These are phyloP conservation scores for Vigna trinervia DNA, from an alignment of 306 rosid species.

Conservation along the genomic window DNA sequence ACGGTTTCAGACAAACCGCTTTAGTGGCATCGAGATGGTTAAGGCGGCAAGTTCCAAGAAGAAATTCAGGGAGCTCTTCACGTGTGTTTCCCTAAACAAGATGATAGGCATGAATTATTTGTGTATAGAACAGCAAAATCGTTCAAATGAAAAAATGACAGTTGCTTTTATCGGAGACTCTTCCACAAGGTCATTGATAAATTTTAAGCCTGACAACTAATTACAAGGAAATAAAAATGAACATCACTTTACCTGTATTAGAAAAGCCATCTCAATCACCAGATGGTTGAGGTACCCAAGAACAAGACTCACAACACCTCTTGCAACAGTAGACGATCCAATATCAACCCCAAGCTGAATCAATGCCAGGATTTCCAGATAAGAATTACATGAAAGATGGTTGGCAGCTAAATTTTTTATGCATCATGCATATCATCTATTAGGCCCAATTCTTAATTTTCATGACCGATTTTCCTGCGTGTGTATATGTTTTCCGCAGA, in stretches of 20 bases:
- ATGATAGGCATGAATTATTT: conserved; percentile 28
- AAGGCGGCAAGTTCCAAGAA: conserved; percentile 90
- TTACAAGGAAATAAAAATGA: conserved; percentile 20
- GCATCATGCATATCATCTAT: conserved; percentile 35
- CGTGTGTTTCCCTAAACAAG: conserved; percentile 76
- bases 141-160: conserved; percentile 9
- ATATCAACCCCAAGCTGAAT: conserved; percentile 75
- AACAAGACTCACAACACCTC: conserved; percentile 92
- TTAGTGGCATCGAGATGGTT: conserved; percentile 87
- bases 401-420: conserved; percentile 17
- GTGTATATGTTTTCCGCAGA: conserved; percentile 11
- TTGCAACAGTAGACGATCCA: conserved; percentile 93
- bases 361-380: conserved; percentile 38
- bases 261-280: conserved; percentile 94
- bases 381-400: conserved; percentile 26
- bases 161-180: conserved; percentile 5
- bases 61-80: conserved; percentile 92
- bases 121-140: conserved; percentile 5
- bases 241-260: conserved; percentile 72
- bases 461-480: background rate
- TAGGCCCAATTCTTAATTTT: conserved; percentile 19
- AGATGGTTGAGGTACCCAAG: conserved; percentile 92
- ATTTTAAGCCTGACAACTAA: conserved; percentile 26
- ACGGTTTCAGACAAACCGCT: conserved; percentile 61
- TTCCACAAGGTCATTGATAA: conserved; percentile 4